phyloP scores from a whole-genome alignment of 192 early-diverging fungal species.

The Pecoramyces ruminantium region DNA sequence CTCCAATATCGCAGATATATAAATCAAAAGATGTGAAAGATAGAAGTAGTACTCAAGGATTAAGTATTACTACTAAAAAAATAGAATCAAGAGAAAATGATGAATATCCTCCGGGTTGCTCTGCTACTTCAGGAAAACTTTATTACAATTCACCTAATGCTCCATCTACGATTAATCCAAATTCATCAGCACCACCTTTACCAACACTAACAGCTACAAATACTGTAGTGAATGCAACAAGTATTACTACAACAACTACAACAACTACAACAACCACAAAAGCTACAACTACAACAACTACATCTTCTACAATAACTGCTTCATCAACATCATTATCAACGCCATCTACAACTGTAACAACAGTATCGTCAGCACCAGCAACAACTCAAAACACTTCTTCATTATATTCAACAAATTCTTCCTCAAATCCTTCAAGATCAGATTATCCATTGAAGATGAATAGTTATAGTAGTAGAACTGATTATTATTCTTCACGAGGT shows the following conservation, averaged over 20 bases:
- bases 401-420: neutral
- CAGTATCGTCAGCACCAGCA: too few relatives aligned
- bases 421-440: neutral
- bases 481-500: neutral
- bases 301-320: neutral
- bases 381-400: neutral
- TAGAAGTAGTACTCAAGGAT: neutral
- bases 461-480: neutral
- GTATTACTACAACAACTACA: neutral
- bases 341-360: neutral
- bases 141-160: neutral
- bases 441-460: neutral
- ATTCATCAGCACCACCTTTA: neutral
- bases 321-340: neutral
- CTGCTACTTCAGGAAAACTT: neutral
- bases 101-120: neutral
- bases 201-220: neutral
- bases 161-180: neutral
- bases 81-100: neutral
- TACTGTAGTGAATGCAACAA: neutral
- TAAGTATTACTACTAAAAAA: neutral
- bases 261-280: neutral
- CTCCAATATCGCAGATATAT: neutral
- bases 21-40: neutral
- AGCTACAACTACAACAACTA: neutral